Conservation (phyloP, 495 filamentous ascomycete species). For the Xanthoparmelia taractica region DNA sequence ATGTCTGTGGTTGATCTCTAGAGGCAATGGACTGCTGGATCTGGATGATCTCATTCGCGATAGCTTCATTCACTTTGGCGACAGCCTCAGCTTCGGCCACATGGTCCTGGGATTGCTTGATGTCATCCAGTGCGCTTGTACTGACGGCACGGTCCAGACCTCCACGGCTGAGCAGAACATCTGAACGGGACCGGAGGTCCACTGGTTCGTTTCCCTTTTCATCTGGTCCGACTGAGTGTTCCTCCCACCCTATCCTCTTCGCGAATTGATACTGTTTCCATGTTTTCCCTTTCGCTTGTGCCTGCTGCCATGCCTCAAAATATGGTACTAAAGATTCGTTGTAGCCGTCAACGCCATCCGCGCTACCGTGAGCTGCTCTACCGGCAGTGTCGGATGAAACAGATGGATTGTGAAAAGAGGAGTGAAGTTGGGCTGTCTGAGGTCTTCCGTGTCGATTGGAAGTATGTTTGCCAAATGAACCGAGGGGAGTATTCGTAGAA, state of each 20-base stretch:
- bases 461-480: conserved; percentile 44
- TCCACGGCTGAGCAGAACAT: conserved; percentile 18
- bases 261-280: conserved; percentile 88
- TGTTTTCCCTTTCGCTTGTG: conserved; percentile 68
- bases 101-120: conserved; percentile 51
- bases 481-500: conserved; percentile 57
- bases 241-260: conserved; percentile 79
- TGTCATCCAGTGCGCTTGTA: conserved; percentile 46
- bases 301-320: conserved; percentile 76
- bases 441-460: conserved; percentile 51
- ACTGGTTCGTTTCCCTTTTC: conserved; percentile 35
- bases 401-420: conserved; percentile 59
- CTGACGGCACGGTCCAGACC: conserved; percentile 40
- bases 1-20: conserved; percentile 2
- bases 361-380: conserved; percentile 29
- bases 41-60: conserved; percentile 51
- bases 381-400: conserved; percentile 37
- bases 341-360: conserved; percentile 33
- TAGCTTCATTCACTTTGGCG: conserved; percentile 56
- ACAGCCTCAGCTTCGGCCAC: conserved; percentile 44
- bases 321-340: conserved; percentile 69
- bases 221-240: conserved; percentile 44
- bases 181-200: conserved; percentile 26
- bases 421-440: conserved; percentile 58
- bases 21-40: conserved; percentile 33